Evolutionary conservation across 1,284 basidiomycete species (phyloP).

Genomic region (Blastosporella zonata): DNA sequence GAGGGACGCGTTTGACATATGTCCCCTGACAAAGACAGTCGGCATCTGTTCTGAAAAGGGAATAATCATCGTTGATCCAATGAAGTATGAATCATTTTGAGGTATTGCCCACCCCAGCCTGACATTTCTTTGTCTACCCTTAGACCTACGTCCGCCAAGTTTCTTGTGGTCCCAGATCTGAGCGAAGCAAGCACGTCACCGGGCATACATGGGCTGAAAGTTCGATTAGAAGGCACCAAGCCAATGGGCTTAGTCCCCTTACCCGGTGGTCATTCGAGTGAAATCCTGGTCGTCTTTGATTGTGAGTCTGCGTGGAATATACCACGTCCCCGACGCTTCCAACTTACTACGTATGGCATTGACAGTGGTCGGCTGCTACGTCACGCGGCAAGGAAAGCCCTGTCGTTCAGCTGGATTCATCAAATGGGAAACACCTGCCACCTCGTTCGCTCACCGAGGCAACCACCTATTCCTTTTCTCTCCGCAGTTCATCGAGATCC

Average conservation of each 20-base stretch:
- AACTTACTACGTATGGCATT: background rate
- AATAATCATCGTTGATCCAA: slow-evolving; percentile 63
- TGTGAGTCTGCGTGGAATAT: slow-evolving; percentile 42
- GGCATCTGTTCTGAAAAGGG: slow-evolving; percentile 63
- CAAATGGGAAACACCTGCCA: slow-evolving; percentile 71
- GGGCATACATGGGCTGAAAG: slow-evolving; percentile 52
- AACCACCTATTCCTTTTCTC: slow-evolving; percentile 70
- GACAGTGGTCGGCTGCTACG: slow-evolving; percentile 65
- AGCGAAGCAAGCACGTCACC: slow-evolving; percentile 37
- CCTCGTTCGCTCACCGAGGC: slow-evolving; percentile 55
- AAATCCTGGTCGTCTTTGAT: slow-evolving; percentile 72
- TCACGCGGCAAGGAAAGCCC: slow-evolving; percentile 65
- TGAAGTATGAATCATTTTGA: slow-evolving; percentile 45
- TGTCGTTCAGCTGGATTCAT: slow-evolving; percentile 59
- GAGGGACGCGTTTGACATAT: slow-evolving; percentile 60
- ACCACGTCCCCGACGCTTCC: background rate
- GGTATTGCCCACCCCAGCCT: slow-evolving; percentile 38
- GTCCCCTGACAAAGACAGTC: slow-evolving; percentile 55
- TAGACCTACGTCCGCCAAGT: slow-evolving; percentile 24
- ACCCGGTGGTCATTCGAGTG: slow-evolving; percentile 31
- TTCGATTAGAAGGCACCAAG: slow-evolving; percentile 53
- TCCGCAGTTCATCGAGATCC: slow-evolving; percentile 67
- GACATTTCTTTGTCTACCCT: slow-evolving; percentile 4
- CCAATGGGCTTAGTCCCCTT: slow-evolving; percentile 65
- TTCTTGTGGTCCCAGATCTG: slow-evolving; percentile 59